These are phyloP conservation scores for Aethionema arabicum DNA, from an alignment of 345 rosid genomes.

Conservation along the genomic window DNA sequence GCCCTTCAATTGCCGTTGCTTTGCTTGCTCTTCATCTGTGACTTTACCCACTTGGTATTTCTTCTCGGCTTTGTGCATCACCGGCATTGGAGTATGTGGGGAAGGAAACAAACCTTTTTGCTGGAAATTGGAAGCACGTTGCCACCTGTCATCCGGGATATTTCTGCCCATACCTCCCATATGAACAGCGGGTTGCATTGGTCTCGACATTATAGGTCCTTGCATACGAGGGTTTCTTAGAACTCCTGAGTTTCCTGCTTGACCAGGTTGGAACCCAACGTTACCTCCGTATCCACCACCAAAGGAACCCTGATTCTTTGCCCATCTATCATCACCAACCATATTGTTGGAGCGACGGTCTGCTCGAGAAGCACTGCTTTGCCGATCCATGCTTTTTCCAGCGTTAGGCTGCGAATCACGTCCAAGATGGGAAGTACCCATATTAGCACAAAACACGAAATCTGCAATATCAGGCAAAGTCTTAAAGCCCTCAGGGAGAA, in stretches of 20 bases:
- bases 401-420: conserved; percentile 57
- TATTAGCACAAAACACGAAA: conserved; percentile 39
- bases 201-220: conserved; percentile 66
- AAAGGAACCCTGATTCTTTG: conserved; percentile 46
- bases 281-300: conserved; percentile 56
- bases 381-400: conserved; percentile 68
- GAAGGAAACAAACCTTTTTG: conserved; percentile 83
- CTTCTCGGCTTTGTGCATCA: conserved; percentile 92
- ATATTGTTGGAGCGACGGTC: conserved; percentile 72
- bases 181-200: conserved; percentile 61
- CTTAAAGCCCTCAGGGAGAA: conserved; percentile 67
- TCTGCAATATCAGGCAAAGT: conserved; percentile 51
- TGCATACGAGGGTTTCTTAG: conserved; percentile 67
- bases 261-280: conserved; percentile 60
- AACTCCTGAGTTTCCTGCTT: conserved; percentile 76
- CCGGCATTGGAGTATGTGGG: conserved; percentile 75
- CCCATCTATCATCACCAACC: conserved; percentile 72
- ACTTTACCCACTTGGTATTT: conserved; percentile 86
- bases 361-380: conserved; percentile 53
- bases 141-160: conserved; percentile 84
- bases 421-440: conserved; percentile 46
- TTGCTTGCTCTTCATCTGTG: conserved; percentile 73
- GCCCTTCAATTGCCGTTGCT: conserved; percentile 84
- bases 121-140: conserved; percentile 58
- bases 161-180: conserved; percentile 66